A percentile compares a stretch with the other conserved stretches of the same genome.
Evolutionary conservation across 1,284 basidiomycete genomes (phyloP).

Genomic region (Ganoderma sinense): DNA sequence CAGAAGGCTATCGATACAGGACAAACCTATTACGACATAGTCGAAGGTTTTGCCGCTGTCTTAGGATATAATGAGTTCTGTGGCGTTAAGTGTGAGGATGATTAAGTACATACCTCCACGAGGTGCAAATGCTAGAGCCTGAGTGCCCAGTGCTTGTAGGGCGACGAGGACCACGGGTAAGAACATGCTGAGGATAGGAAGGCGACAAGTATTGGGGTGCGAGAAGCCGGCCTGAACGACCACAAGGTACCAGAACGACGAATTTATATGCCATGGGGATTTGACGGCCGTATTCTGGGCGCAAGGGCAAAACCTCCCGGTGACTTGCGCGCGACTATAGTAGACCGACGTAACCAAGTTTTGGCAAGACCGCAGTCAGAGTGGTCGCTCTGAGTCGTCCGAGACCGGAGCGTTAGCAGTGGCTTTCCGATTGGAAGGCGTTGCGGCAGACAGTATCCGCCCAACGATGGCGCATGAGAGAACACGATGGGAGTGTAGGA

Average conservation of each 20-base stretch:
- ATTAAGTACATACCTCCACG: neutral
- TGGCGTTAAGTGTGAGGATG: neutral
- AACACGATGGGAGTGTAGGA: neutral
- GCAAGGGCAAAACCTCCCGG: neutral
- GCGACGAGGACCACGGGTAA: neutral
- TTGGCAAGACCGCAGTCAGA: neutral
- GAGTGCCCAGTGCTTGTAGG: neutral
- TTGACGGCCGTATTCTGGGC: neutral
- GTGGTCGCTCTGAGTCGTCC: neutral
- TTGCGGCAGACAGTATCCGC: neutral
- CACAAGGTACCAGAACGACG: neutral
- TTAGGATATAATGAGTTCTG: neutral
- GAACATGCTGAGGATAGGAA: neutral
- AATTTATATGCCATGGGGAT: neutral
- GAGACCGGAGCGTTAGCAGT: neutral
- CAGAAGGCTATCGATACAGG: neutral
- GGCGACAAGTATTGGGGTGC: neutral
- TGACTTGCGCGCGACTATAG: neutral
- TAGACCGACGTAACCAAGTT: neutral
- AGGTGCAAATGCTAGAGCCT: neutral
- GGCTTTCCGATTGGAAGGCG: neutral
- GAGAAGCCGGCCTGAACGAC: neutral
- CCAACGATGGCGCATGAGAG: neutral
- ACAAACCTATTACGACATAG: constrained; percentile 12
- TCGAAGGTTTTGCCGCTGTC: constrained; percentile 6